phyloP scores from a whole-genome alignment of 2,329 filamentous ascomycete genomes.

The Pyricularia pennisetigena region DNA sequence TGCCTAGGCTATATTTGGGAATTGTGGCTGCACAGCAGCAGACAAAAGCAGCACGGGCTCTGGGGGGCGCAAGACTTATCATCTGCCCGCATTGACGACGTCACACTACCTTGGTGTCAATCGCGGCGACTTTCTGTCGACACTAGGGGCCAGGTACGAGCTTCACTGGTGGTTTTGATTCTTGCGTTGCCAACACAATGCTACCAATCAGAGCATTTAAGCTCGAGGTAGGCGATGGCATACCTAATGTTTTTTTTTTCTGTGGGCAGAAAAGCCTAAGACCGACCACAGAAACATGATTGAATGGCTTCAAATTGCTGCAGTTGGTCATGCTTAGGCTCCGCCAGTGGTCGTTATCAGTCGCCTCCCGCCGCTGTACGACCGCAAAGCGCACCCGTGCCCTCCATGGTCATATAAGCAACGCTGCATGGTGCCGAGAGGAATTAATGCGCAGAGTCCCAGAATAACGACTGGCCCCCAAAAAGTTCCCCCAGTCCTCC shows the following conservation, averaged over 20 bases:
- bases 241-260: too few species aligned
- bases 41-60: not conserved
- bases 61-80: not conserved
- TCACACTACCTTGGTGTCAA: not conserved
- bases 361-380: too few species aligned
- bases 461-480: too few species aligned
- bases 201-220: not conserved
- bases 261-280: too few species aligned
- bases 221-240: too few species aligned
- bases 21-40: not conserved
- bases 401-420: too few species aligned
- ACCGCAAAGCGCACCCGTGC: too few species aligned
- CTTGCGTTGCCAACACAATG: not conserved
- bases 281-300: not conserved
- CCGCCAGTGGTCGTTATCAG: not conserved
- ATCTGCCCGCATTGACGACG: not conserved
- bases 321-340: not conserved
- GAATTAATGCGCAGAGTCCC: too few species aligned
- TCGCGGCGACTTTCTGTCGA: not conserved
- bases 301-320: not conserved
- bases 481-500: too few species aligned
- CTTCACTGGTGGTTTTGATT: not conserved
- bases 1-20: not conserved
- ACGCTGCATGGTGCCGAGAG: too few species aligned
- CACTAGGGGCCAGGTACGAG: not conserved